These are phyloP conservation scores for Thuja plicata DNA, from an alignment of 83 land plant species.

Conservation along the genomic window DNA sequence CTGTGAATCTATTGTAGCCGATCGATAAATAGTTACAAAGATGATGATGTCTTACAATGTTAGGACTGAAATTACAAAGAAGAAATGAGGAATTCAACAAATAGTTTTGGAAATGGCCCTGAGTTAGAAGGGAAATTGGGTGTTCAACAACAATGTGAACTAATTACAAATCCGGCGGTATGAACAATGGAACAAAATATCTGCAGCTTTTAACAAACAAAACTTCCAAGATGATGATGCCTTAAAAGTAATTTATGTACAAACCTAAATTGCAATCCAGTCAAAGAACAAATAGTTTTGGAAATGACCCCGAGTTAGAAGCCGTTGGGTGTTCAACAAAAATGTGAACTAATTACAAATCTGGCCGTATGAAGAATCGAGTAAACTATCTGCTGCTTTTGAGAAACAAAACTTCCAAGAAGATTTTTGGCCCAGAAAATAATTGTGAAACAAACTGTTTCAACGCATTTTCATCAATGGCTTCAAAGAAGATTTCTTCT, in stretches of 20 bases:
- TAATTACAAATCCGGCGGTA: background rate
- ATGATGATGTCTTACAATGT: too few relatives aligned
- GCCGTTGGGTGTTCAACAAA: background rate
- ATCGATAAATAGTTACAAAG: too few relatives aligned
- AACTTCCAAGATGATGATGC: background rate
- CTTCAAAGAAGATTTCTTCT: constrained; percentile 3
- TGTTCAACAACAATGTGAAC: background rate
- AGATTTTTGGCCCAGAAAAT: background rate
- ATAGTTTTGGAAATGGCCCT: background rate
- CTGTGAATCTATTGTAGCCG: background rate
- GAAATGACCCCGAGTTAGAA: background rate
- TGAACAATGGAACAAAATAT: background rate
- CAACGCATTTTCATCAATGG: constrained; percentile 10
- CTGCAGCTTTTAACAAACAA: background rate
- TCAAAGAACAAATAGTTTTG: background rate
- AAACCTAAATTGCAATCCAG: background rate
- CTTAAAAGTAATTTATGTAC: too few relatives aligned
- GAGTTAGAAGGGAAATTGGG: constrained; percentile 4
- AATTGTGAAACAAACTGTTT: background rate
- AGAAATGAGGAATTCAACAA: background rate
- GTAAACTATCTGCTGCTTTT: background rate
- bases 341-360: constrained; percentile 2
- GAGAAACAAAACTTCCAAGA: background rate
- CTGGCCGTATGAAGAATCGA: background rate
- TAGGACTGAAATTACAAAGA: background rate